Base-by-base conservation (phyloP, 176 grass and related monocot species). In the Oryza punctata region DNA sequence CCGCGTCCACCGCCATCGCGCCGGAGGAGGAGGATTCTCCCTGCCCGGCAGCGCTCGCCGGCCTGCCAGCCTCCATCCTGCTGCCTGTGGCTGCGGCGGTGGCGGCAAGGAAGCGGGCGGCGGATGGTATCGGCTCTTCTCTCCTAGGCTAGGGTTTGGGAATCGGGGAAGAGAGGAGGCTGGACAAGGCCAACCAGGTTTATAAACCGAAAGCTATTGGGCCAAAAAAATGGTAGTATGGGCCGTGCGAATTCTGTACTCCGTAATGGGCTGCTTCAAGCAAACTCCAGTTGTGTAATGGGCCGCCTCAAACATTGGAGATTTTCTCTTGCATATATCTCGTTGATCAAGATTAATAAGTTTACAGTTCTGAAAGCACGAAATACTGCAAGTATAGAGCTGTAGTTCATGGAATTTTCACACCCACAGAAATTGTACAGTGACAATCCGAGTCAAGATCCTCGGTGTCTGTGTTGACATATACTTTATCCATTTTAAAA, bases 1-100 rank as follows among this genome's bases (percentile, higher is more conserved):
- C 37, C 19, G 18, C 41, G 73, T 84, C 15, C 52, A 78, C 73
- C 13, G 66, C 57, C 57, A 61, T 61, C 57, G n/a, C 57, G 57
- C 21, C n/a, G 8, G n/a, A 61, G 57, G 57, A 61, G n/a, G 57
- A 61, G 52, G 52, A 57, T 57, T 61, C 57, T 24, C 6, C 57
- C 57, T 61, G 6, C 57, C 8, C 57, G 57, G 57, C 57, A n/a
- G 57, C n/a, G 57, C 21, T 61, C 21, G 2, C 57, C 21, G 57
- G 6, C 57, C 57, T 24, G 57, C n/a, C 6, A 24, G n/a, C n/a
- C 19, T 61, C 57, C 57, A 61, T 61, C 16, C 49, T 52, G 49
- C 57, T 61, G 57, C 57, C n/a, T 3, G 57, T 61, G 57, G 57
- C 21, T 61, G 21, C 9, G 57, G 57, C 57, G n/a, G 57, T 61